phyloP scores from a whole-genome alignment of 768 basidiomycete genomes.

The Gloeopeniophorella convolvens region DNA sequence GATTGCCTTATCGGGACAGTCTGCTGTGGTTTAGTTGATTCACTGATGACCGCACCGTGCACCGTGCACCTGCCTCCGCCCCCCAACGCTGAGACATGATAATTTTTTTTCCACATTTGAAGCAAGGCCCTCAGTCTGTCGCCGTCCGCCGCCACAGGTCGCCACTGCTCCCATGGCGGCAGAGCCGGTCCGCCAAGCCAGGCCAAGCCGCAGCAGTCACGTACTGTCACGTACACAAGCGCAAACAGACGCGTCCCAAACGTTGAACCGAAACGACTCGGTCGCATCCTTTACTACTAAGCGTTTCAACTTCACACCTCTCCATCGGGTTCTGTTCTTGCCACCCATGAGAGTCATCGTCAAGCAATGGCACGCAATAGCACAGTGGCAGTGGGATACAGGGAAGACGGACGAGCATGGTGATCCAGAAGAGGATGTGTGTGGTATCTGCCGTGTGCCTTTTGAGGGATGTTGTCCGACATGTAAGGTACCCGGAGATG shows the following conservation, averaged over 20 bases:
- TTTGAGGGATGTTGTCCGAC: conserved; percentile 94
- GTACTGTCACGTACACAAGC: conserved; percentile 20
- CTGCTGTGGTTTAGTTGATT: too few species aligned
- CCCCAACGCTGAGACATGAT: too few species aligned
- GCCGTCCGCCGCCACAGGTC: too few species aligned
- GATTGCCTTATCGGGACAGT: too few species aligned
- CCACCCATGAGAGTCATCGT: conserved; percentile 74
- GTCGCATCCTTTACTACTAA: neutral
- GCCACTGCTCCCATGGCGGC: neutral
- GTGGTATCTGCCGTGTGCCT: conserved; percentile 87
- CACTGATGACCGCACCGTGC: too few species aligned
- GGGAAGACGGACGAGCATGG: conserved; percentile 40
- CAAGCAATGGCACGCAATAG: conserved; percentile 84
- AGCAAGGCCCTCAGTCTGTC: too few species aligned
- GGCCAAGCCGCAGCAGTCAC: conserved; percentile 1
- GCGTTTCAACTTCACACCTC: neutral
- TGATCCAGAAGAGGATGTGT: conserved; percentile 59
- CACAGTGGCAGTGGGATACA: conserved; percentile 83
- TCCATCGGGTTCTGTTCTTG: too few species aligned
- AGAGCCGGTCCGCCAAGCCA: conserved; percentile 3
- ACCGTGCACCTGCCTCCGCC: too few species aligned
- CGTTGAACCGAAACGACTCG: neutral
- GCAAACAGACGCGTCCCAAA: conserved; percentile 20
- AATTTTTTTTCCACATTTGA: too few species aligned
- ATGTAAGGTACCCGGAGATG: conserved; percentile 96